Evolutionary conservation across 2,329 filamentous ascomycete genomes (phyloP).

Genomic region (Botrytis byssoidea): DNA sequence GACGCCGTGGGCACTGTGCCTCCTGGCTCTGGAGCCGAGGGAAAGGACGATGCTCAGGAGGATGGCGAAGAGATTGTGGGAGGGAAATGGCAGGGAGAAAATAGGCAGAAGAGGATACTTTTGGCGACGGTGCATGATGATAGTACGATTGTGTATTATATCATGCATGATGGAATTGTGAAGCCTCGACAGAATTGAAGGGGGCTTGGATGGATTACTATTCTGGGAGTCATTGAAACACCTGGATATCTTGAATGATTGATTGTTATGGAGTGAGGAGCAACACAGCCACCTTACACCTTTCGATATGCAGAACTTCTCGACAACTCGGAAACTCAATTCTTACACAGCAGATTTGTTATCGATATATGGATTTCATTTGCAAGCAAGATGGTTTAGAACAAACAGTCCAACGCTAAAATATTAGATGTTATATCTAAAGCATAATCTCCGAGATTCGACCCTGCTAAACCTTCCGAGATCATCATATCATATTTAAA

Average conservation of each 20-base stretch:
- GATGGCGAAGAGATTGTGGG: constrained; percentile 37
- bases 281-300: neutral
- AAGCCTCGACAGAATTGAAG: constrained; percentile 78
- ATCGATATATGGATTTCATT: constrained; percentile 33
- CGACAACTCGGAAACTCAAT: neutral
- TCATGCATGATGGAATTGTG: constrained; percentile 82
- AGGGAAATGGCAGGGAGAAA: constrained; percentile 46
- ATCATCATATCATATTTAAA: too few species aligned
- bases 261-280: neutral
- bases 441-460: neutral
- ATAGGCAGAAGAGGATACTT: constrained; percentile 65
- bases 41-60: constrained; percentile 23
- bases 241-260: neutral
- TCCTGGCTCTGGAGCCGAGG: constrained; percentile 34
- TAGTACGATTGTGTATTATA: constrained; percentile 81
- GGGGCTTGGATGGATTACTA: neutral
- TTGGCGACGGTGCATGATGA: constrained; percentile 75
- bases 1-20: constrained; percentile 56
- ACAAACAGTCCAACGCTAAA: constrained; percentile 73
- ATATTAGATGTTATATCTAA: constrained; percentile 77
- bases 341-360: constrained; percentile 36
- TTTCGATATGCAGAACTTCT: neutral
- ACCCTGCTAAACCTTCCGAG: too few species aligned
- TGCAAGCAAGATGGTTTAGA: constrained; percentile 32
- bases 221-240: neutral